Evolutionary conservation across 139 green algal species (phyloP).

Genomic region (Protoeuglena noctilucae): DNA sequence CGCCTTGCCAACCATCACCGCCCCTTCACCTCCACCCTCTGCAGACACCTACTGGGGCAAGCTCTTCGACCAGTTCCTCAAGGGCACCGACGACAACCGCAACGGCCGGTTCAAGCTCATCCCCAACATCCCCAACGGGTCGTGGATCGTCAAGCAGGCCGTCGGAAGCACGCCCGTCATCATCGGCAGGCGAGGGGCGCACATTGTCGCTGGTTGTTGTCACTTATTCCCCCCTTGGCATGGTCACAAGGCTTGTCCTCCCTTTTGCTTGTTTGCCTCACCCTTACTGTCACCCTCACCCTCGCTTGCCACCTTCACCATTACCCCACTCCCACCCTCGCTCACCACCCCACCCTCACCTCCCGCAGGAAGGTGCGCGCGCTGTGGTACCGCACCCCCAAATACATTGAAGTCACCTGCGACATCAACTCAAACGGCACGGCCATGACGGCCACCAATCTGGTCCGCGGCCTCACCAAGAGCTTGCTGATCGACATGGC

Average conservation of each 20-base stretch:
- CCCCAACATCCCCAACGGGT: constrained; percentile 32
- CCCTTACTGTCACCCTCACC: too few species aligned
- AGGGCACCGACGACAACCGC: constrained; percentile 14
- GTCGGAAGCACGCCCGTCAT: constrained; percentile 47
- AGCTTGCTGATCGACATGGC: constrained; percentile 28
- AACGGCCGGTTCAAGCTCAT: constrained; percentile 47
- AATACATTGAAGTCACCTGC: constrained; percentile 37
- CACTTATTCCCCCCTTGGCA: too few species aligned
- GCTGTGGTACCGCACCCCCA: neutral
- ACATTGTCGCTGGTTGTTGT: too few species aligned
- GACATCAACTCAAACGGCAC: constrained; percentile 29
- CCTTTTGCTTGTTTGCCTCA: too few species aligned
- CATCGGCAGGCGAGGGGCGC: too few species aligned
- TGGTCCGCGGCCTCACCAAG: constrained; percentile 27
- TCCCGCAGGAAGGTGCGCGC: neutral
- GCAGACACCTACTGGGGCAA: neutral
- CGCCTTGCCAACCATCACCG: neutral
- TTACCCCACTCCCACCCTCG: too few species aligned
- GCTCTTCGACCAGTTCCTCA: neutral
- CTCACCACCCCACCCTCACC: too few species aligned
- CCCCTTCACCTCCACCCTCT: neutral
- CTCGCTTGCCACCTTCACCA: too few species aligned
- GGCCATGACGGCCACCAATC: constrained; percentile 20
- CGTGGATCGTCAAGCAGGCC: constrained; percentile 47
- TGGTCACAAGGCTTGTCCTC: too few species aligned